A percentile compares a stretch with the other conserved stretches of the same genome.
Evolutionary conservation across 2,329 filamentous ascomycete species (phyloP).

Genomic region (Aspergillus pseudoviridinutans): DNA sequence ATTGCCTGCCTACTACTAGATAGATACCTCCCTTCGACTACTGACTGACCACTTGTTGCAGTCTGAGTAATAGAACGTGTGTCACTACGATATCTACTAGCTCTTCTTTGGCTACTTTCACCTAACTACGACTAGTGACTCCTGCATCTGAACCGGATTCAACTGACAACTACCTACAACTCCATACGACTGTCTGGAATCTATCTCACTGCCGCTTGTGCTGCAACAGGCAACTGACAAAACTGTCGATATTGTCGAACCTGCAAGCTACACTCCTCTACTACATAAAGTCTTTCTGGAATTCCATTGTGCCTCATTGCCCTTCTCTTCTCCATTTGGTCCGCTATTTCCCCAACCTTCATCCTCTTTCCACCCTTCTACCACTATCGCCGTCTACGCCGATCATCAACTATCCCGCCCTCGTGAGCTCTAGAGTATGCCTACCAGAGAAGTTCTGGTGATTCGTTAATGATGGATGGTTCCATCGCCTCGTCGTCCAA

Average conservation of each 20-base stretch:
- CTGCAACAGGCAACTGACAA: background rate
- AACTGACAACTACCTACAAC: background rate
- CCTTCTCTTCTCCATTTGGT: background rate
- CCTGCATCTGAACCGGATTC: background rate
- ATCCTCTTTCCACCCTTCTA: background rate
- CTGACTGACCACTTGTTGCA: background rate
- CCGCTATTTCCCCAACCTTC: conserved; percentile 6
- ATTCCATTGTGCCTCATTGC: background rate
- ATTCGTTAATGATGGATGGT: conserved; percentile 21
- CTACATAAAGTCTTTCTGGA: background rate
- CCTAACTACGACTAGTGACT: background rate
- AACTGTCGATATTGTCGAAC: background rate
- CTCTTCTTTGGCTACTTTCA: background rate
- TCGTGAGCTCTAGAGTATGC: conserved; percentile 19
- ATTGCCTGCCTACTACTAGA: background rate
- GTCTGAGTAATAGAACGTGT: background rate
- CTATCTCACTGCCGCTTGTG: background rate
- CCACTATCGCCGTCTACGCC: background rate
- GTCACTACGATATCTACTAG: background rate
- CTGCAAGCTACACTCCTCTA: background rate
- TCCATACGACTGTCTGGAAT: background rate
- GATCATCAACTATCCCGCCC: conserved; percentile 4
- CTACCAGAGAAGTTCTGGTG: conserved; percentile 7
- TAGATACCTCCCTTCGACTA: background rate
- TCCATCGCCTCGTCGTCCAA: conserved; percentile 19